phyloP scores from a whole-genome alignment of 495 filamentous ascomycete genomes.

The Trichoderma asperelloides region DNA sequence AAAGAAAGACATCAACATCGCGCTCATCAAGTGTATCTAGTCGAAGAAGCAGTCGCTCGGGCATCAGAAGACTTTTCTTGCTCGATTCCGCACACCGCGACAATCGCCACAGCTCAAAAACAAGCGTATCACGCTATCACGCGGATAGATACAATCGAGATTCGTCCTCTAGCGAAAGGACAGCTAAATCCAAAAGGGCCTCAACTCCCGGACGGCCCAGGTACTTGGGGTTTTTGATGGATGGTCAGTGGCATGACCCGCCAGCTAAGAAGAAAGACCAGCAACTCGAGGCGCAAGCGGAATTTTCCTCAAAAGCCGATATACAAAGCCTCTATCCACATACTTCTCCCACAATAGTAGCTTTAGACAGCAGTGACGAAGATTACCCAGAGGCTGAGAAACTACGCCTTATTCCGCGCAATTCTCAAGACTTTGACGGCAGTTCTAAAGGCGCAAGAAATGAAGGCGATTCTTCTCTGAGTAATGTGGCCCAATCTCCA shows the following conservation, averaged over 20 bases:
- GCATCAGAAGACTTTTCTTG: background rate
- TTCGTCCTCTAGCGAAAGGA: background rate
- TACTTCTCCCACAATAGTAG: background rate
- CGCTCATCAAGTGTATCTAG: background rate
- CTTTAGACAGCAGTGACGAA: background rate
- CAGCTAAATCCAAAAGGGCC: background rate
- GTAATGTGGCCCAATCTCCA: background rate
- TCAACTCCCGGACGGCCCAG: background rate
- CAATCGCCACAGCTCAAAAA: background rate
- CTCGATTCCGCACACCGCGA: background rate
- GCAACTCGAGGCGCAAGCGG: background rate
- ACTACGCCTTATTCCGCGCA: too few relatives aligned
- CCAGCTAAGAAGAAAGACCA: background rate
- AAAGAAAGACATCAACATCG: background rate
- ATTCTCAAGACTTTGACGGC: background rate
- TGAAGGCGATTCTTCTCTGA: background rate
- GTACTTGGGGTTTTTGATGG: background rate
- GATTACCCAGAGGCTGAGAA: background rate
- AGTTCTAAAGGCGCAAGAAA: background rate
- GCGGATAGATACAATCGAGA: background rate
- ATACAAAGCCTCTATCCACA: background rate
- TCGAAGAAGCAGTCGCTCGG: background rate
- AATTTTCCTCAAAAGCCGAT: background rate
- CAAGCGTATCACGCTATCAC: background rate
- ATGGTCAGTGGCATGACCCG: background rate